These are phyloP conservation scores for Monoraphidium neglectum DNA, from an alignment of 139 green algal species.

Conservation along the genomic window DNA sequence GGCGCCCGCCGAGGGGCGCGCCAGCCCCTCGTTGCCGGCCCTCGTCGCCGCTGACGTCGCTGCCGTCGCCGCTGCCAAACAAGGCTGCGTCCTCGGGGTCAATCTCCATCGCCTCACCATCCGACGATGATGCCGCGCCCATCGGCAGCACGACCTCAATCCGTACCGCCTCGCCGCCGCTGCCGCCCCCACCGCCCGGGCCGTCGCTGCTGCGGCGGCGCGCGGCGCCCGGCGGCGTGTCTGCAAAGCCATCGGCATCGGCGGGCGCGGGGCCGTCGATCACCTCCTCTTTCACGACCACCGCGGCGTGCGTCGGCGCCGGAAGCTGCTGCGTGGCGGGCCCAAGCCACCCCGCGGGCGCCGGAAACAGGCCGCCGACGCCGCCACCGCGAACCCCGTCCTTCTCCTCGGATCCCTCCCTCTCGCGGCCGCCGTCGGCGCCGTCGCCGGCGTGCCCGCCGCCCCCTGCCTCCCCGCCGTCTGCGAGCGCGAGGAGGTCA, in stretches of 20 bases:
- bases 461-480: neutral
- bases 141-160: too few species aligned
- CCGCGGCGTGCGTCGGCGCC: neutral
- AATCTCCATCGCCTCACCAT: neutral
- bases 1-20: neutral
- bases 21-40: neutral
- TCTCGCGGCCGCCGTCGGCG: neutral
- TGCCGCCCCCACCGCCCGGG: neutral
- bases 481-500: neutral
- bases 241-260: too few species aligned
- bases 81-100: constrained; percentile 6
- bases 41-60: constrained; percentile 10
- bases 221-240: neutral
- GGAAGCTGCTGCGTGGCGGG: neutral
- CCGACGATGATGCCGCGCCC: neutral
- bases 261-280: constrained; percentile 20
- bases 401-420: neutral
- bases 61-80: neutral
- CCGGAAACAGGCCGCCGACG: too few species aligned
- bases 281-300: constrained; percentile 56
- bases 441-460: neutral
- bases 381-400: too few species aligned
- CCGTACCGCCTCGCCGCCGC: neutral
- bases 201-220: neutral
- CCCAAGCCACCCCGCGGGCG: neutral